Evolutionary conservation across 1,284 basidiomycete species (phyloP), one percentile per base, ranked within the genome.

Genomic region (Cystobasidiaceae sp.): DNA sequence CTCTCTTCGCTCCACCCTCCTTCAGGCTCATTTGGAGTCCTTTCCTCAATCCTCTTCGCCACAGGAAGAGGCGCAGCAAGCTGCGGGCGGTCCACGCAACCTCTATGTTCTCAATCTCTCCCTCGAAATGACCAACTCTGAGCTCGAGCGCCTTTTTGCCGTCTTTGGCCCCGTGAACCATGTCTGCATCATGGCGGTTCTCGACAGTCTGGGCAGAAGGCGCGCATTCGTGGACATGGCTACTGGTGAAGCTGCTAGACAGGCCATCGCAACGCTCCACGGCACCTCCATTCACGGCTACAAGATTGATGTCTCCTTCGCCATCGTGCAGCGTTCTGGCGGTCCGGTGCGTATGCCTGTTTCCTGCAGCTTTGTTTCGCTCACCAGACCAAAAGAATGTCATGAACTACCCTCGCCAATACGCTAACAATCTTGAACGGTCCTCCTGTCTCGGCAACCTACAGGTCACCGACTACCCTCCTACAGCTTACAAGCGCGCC

Each of bases 171-270:
- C 39, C 15, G 65, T 67, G 37, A 55, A 49, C n/a, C 65, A 67
- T 44, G 49, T 60, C 27, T 67, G 65, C 45, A 61, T 67, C 34
- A 55, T 67, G 56, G 65, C 65, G 34, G 54, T 57, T 33, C 52
- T 67, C 39, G 65, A 67, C 32, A 55, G 41, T n/a, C 25, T 61
- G 9, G 65, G 65, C 21, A 67, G 58, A 51, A 30, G 58, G 51
- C 46, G 65, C 32, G 65, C 65, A 25, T 67, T 67, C 25, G 59
- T 67, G 33, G 65, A 67, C 23, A 67, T 67, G 65, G 58, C 48
- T 8, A 34, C 58, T 30, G 57, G 52, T 25, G 65, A 67, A 54
- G 23, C 58, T 13, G 65, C 65, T 4, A 52, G 57, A 48, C 49
- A 60, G 43, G 65, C 65, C 37, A 52, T 60, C 28, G 46, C 34